phyloP scores from a whole-genome alignment of 2,329 filamentous ascomycete species.

The Thielaviopsis euricoi region DNA sequence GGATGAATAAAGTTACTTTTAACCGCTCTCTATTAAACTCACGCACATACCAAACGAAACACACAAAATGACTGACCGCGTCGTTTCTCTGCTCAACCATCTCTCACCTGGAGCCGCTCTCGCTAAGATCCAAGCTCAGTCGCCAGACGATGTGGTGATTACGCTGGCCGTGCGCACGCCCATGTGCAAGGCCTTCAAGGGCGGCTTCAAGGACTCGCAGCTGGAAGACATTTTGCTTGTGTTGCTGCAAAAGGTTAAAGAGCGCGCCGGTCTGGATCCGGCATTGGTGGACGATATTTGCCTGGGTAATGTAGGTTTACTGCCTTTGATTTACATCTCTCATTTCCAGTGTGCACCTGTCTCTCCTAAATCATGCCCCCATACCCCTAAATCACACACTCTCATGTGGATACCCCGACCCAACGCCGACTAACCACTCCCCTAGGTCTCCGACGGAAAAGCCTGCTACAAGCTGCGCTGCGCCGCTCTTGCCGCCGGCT shows the following conservation, averaged over 20 bases:
- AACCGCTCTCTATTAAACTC: no score
- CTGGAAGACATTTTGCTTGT: constrained; percentile 78
- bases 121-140: constrained; percentile 68
- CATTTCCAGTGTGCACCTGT: no score
- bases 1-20: no score
- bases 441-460: constrained; percentile 63
- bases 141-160: constrained; percentile 91
- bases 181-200: constrained; percentile 74
- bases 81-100: constrained; percentile 77
- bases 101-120: constrained; percentile 58
- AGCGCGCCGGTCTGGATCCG: constrained; percentile 63
- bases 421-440: no score
- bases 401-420: background rate
- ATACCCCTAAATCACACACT: background rate
- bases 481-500: constrained; percentile 69
- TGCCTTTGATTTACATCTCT: no score
- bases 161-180: constrained; percentile 83
- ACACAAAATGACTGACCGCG: constrained; percentile 67
- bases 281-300: constrained; percentile 76
- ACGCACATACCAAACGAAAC: no score
- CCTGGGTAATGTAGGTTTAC: constrained; percentile 61
- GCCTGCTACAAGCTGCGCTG: constrained; percentile 84
- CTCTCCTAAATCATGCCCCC: no score
- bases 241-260: constrained; percentile 58
- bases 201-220: constrained; percentile 84